These are phyloP conservation scores for Rhizophagus clarus DNA, from an alignment of 192 early-diverging fungal genomes.

Conservation along the genomic window DNA sequence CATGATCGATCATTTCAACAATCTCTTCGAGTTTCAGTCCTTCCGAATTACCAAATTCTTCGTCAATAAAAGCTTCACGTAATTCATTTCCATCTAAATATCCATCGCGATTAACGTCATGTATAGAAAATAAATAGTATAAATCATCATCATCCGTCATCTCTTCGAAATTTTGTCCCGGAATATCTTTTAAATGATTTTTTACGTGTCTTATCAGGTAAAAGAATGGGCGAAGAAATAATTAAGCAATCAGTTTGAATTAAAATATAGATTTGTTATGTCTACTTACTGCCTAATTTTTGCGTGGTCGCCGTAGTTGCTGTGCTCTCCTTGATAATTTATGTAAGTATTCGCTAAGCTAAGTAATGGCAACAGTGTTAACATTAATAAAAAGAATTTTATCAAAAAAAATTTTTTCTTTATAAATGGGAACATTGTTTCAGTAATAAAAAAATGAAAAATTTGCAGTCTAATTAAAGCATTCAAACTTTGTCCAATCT, in stretches of 20 bases:
- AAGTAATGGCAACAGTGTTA: too few relatives aligned
- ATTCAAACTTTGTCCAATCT: not conserved
- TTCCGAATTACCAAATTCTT: conserved; percentile 37
- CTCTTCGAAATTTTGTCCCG: conserved; percentile 34
- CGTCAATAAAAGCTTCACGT: conserved; percentile 57
- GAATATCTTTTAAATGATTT: conserved; percentile 57
- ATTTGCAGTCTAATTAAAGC: not conserved
- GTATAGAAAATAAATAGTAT: conserved; percentile 70
- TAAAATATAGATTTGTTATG: not conserved
- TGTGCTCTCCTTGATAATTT: conserved; percentile 47
- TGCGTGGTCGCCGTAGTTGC: conserved; percentile 57
- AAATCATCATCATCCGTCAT: conserved; percentile 61
- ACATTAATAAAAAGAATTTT: too few relatives aligned
- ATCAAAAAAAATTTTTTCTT: too few relatives aligned
- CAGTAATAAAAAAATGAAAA: not conserved
- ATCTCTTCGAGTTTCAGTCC: conserved; percentile 50
- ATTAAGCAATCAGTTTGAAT: not conserved
- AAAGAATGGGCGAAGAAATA: not conserved
- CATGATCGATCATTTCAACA: conserved; percentile 71
- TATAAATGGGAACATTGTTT: too few relatives aligned
- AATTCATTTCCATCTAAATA: conserved; percentile 81
- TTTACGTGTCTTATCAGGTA: conserved; percentile 47
- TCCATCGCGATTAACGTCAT: conserved; percentile 73
- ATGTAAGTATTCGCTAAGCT: not conserved
- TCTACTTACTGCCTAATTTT: conserved; percentile 42